Evolutionary conservation across 139 green algal species (phyloP), one percentile per base, ranked within the genome.

Genomic region (Chlamydomonas sphaeroides): DNA sequence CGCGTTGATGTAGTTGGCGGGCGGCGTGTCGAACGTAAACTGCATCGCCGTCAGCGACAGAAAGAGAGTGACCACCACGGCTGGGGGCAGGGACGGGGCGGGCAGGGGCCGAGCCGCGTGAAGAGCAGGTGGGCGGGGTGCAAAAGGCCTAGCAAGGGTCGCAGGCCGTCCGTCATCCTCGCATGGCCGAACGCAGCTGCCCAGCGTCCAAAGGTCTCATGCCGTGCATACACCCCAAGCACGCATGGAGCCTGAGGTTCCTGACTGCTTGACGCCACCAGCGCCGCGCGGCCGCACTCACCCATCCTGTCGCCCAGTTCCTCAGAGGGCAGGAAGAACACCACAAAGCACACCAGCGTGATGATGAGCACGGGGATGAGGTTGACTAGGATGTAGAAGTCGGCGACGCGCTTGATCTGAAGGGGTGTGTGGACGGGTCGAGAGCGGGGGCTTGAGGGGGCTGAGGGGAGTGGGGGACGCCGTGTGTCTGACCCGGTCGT

Each of bases 31-130:
- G 35, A 70, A 80, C 57, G 69, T n/a, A 39, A 80, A 80, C 73
- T 80, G 73, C 73, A 80, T 39, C 20, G 73, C 73, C 30, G 73
- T 80, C 14, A 80, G 56, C 36, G 73, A 80, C 73, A 80, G 73
- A 39, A 80, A 61, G 38, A 69, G 59, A 28, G 57, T 68, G 7
- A 69, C n/a, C 11, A 69, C n/a, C 5, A 80, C 57, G 28, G 35
- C 71, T 79, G 70, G 3, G 14, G 68, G n/a, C n/a, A n/a, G n/a
- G n/a, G n/a, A n/a, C n/a, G n/a, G n/a, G n/a, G n/a, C n/a, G n/a
- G n/a, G n/a, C n/a, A n/a, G n/a, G n/a, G n/a, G n/a, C 30, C 3
- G 68, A 4, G 14, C 30, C 23, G 68, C 15, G 42, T 21, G 68
- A 41, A 41, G 28, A 56, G 39, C 5, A n/a, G 30, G 4, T 32